phyloP scores from a whole-genome alignment of 805 yeast genomes.

The Barnettozyma vustinii region DNA sequence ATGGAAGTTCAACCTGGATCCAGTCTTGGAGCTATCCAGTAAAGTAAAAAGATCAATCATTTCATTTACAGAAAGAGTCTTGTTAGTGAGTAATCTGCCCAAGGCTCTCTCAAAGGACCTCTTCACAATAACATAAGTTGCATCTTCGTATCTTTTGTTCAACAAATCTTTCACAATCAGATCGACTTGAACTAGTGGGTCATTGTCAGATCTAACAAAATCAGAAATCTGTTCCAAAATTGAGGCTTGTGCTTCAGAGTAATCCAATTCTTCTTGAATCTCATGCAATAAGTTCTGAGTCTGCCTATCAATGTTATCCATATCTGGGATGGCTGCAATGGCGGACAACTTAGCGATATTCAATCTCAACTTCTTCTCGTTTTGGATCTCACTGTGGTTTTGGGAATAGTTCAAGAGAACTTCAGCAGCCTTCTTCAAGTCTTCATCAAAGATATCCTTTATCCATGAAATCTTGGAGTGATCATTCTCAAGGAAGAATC shows the following conservation, averaged over 20 bases:
- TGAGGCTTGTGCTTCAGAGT: slow-evolving; percentile 44
- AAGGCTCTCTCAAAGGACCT: slow-evolving; percentile 23
- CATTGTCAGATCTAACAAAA: slow-evolving; percentile 18
- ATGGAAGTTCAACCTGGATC: slow-evolving; percentile 28
- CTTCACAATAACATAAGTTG: slow-evolving; percentile 16
- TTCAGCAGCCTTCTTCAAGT: slow-evolving; percentile 45
- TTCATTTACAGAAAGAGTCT: slow-evolving; percentile 37
- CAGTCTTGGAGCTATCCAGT: slow-evolving; percentile 30
- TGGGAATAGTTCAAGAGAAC: slow-evolving; percentile 40
- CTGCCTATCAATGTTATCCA: slow-evolving; percentile 6
- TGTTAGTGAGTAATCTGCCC: slow-evolving; percentile 31
- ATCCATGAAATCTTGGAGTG: slow-evolving; percentile 69
- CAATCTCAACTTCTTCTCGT: slow-evolving; percentile 48
- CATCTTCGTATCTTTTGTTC: slow-evolving; percentile 16
- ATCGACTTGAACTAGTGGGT: slow-evolving; percentile 21
- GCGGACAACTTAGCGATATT: slow-evolving; percentile 69
- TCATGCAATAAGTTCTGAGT: slow-evolving; percentile 29
- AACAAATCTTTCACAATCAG: slow-evolving; percentile 22
- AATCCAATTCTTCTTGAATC: slow-evolving; percentile 46
- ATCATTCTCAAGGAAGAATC: slow-evolving; percentile 45
- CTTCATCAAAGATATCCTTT: slow-evolving; percentile 46
- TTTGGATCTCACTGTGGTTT: slow-evolving; percentile 36
- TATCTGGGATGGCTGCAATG: slow-evolving; percentile 34
- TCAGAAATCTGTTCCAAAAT: slow-evolving; percentile 27
- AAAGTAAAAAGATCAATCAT: slow-evolving; percentile 49